These are phyloP conservation scores for Grosmannia clavigera DNA, from an alignment of 2,329 filamentous ascomycete species.

Conservation along the genomic window DNA sequence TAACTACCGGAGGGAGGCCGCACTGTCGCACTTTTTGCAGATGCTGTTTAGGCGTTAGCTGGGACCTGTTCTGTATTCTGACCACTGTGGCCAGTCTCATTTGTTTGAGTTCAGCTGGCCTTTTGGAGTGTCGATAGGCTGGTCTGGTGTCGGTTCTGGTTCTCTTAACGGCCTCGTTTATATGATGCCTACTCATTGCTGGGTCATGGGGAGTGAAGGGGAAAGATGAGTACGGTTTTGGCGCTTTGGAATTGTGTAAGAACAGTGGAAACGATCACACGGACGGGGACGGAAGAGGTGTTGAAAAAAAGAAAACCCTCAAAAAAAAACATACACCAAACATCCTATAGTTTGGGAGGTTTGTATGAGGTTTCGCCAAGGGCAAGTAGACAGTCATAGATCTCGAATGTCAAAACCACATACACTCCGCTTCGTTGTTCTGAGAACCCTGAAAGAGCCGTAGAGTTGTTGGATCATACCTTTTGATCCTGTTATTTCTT, in stretches of 20 bases:
- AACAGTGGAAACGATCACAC: not conserved
- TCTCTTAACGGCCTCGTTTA: not conserved
- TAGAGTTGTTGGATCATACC: too few species aligned
- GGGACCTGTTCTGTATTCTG: not conserved
- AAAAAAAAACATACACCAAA: not conserved
- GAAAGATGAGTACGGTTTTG: not conserved
- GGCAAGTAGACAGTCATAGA: conserved; percentile 1
- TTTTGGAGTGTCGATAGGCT: not conserved
- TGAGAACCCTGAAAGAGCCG: not conserved
- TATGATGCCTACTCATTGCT: not conserved
- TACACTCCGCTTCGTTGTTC: not conserved
- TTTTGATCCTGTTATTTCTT: too few species aligned
- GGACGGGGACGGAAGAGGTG: not conserved
- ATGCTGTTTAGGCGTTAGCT: not conserved
- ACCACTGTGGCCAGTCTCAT: not conserved
- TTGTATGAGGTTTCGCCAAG: not conserved
- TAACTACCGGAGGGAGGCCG: not conserved
- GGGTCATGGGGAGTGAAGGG: not conserved
- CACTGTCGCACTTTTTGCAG: not conserved
- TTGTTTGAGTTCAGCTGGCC: not conserved
- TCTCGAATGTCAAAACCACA: conserved; percentile 1
- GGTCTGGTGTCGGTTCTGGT: not conserved
- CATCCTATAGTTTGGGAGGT: not conserved
- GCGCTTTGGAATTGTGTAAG: not conserved
- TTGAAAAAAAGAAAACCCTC: not conserved